Conservation (phyloP, 108 stramenopile genomes). For the Parietichytrium sp. region DNA sequence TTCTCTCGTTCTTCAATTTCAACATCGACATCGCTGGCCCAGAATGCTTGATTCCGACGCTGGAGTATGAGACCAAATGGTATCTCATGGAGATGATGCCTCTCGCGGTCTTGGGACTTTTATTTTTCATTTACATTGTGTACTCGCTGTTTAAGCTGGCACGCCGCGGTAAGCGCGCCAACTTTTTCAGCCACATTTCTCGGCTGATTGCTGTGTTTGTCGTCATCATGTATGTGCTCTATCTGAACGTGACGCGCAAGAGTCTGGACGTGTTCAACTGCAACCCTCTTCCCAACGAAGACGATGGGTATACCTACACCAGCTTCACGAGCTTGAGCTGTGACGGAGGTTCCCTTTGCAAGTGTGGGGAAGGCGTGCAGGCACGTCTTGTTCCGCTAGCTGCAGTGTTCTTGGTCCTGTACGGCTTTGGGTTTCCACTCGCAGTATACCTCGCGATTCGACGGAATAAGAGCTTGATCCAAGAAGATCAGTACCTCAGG, state of each 20-base stretch:
- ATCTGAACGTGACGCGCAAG: constrained; percentile 47
- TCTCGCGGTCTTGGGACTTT: neutral
- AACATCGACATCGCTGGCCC: constrained; percentile 52
- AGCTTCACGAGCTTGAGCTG: constrained; percentile 30
- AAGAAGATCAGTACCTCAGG: constrained; percentile 45
- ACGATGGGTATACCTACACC: constrained; percentile 52
- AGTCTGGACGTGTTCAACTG: constrained; percentile 52
- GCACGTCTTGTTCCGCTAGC: constrained; percentile 44
- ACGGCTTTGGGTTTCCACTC: constrained; percentile 46
- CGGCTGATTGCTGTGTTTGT: constrained; percentile 6
- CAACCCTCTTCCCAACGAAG: constrained; percentile 24
- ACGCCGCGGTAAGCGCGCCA: neutral
- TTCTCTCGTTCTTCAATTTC: constrained; percentile 40
- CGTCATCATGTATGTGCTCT: constrained; percentile 45
- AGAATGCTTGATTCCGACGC: constrained; percentile 41
- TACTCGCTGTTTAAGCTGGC: constrained; percentile 41
- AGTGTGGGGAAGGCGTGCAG: constrained; percentile 17
- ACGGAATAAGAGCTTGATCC: neutral
- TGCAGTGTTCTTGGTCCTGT: constrained; percentile 30
- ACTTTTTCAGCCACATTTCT: constrained; percentile 28
- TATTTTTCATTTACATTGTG: constrained; percentile 13
- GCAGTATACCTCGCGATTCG: constrained; percentile 30
- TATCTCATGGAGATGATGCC: constrained; percentile 15
- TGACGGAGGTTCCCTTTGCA: constrained; percentile 28
- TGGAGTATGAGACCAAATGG: constrained; percentile 49